Base-by-base conservation (phyloP, 192 early-diverging fungal genomes). In the Rhizophagus clarus region DNA sequence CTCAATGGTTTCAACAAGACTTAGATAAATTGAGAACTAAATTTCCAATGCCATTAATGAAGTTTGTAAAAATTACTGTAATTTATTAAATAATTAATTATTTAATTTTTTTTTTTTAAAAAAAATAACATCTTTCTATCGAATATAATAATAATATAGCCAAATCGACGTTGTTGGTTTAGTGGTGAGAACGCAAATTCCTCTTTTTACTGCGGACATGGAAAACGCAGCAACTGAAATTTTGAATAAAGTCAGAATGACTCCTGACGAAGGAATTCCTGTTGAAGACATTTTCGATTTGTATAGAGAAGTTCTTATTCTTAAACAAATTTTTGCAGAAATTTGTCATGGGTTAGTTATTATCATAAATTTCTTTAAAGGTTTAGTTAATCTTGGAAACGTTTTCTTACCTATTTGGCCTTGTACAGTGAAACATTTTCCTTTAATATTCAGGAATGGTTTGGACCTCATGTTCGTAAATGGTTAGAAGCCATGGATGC, bases 381-480 rank as follows among this genome's bases (percentile, higher is more conserved):
- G 32, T 6, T 34, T 63, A 40, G 20, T 3, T 34, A 61, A 22
- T 40, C 70, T 29, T 42, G 28, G 26, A 61, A 61, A 32, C 68
- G 28, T 69, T 29, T 22, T 61, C n/a, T 61, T 34, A 15, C 69
- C 6, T 73, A 61, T 29, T 60, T 68, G 56, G 71, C 0, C 34
- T 24, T 79, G 2, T 6, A 29, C 74, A 83, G 84, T n/a, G 79
- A 81, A 29, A 81, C 61, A 34, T 85, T 81, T 45, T 79, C 88
- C 42, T 91, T 94, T 77, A 91, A 94, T 68, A 88, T 94, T 66
- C 92, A 94, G 68, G 84, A 79, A 2, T 93, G 89, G 89, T 96
- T 96, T 77, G 80, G 83, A 26, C 88, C 89, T 3, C 91, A 91
- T 77, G 91, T 96, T n/a, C 82, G 84, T 14, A 83, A 88, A 62